phyloP scores from a whole-genome alignment of 306 rosid species.

The Inga leiocalycina region DNA sequence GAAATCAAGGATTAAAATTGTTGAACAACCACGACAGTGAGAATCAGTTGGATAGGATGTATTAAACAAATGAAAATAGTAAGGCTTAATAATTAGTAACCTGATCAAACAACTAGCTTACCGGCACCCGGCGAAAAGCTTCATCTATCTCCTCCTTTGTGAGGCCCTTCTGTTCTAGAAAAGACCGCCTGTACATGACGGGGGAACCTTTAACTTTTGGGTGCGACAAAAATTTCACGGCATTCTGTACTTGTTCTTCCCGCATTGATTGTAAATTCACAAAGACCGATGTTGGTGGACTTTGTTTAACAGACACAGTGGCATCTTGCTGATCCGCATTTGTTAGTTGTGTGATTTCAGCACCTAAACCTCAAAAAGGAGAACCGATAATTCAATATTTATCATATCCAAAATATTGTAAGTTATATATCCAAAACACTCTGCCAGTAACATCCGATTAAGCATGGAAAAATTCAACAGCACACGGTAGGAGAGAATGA shows the following conservation, averaged over 20 bases:
- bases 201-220: constrained; percentile 95
- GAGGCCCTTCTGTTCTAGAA: constrained; percentile 92
- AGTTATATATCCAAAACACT: not conserved
- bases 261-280: constrained; percentile 83
- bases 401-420: not conserved
- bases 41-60: not conserved
- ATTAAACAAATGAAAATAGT: not conserved
- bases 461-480: constrained; percentile 25
- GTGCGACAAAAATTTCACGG: constrained; percentile 86
- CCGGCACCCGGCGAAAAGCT: constrained; percentile 91
- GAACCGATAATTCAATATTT: not conserved
- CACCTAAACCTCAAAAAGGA: constrained; percentile 28
- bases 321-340: constrained; percentile 53
- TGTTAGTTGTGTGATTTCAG: constrained; percentile 44
- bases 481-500: constrained; percentile 1
- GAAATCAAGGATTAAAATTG: constrained; percentile 15
- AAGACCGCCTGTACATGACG: constrained; percentile 80
- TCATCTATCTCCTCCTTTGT: constrained; percentile 98
- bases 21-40: constrained; percentile 28
- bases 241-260: constrained; percentile 96
- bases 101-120: constrained; percentile 42
- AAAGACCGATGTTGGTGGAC: constrained; percentile 66
- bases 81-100: not conserved
- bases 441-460: constrained; percentile 4
- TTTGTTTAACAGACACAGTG: constrained; percentile 54